Evolutionary conservation across 2,329 filamentous ascomycete genomes (phyloP).

Genomic region (Nemania abortiva): DNA sequence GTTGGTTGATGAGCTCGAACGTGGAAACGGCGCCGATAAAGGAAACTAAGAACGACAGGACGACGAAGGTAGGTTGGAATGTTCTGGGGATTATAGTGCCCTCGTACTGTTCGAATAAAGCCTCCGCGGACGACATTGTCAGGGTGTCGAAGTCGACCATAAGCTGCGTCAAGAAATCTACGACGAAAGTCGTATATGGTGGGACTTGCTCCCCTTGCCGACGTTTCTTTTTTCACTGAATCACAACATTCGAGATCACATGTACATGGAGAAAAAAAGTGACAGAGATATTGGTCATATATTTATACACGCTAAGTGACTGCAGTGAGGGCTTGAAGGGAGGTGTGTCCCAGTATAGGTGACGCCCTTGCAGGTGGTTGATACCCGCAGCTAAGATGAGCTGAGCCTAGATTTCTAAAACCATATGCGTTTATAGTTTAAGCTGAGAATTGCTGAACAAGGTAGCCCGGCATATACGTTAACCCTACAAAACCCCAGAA

Average conservation of each 20-base stretch:
- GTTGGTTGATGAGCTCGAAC: slow-evolving; percentile 82
- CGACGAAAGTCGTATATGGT: slow-evolving; percentile 6
- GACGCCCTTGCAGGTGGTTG: slow-evolving; percentile 8
- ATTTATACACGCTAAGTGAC: neutral
- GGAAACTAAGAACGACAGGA: slow-evolving; percentile 81
- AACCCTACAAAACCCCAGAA: too few relatives aligned
- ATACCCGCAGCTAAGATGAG: neutral
- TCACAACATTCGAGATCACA: neutral
- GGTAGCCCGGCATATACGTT: too few relatives aligned
- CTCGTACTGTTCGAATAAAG: slow-evolving; percentile 57
- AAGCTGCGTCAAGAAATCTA: neutral
- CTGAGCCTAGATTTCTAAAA: too few relatives aligned
- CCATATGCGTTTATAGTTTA: too few relatives aligned
- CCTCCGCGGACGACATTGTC: slow-evolving; percentile 46
- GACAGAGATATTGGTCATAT: neutral
- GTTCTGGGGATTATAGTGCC: slow-evolving; percentile 61
- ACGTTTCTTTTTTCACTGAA: neutral
- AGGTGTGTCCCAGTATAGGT: neutral
- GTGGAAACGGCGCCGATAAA: slow-evolving; percentile 82
- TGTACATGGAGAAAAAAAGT: neutral
- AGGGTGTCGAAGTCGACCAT: neutral
- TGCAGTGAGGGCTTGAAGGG: too few relatives aligned
- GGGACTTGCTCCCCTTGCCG: slow-evolving; percentile 7
- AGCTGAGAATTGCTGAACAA: too few relatives aligned
- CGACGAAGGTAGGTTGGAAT: slow-evolving; percentile 72